phyloP scores from a whole-genome alignment of 2,329 filamentous ascomycete species.

The Talaromyces sp. region DNA sequence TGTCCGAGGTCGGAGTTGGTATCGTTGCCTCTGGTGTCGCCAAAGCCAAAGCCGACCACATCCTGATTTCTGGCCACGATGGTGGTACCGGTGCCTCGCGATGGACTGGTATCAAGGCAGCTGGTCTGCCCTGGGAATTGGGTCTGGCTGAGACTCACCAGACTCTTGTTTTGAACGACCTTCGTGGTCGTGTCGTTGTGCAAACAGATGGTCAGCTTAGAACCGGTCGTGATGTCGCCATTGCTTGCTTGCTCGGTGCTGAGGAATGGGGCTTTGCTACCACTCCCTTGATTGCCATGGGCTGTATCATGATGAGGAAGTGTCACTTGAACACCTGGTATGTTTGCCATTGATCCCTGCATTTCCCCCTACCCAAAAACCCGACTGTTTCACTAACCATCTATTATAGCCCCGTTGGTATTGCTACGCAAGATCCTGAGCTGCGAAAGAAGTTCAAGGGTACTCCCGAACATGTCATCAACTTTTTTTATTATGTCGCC shows the following conservation, averaged over 20 bases:
- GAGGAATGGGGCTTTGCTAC: slow-evolving; percentile 98
- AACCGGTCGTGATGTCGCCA: slow-evolving; percentile 88
- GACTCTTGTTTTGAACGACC: slow-evolving; percentile 89
- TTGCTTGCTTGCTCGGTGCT: slow-evolving; percentile 91
- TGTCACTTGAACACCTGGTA: slow-evolving; percentile 38
- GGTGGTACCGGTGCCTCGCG: slow-evolving; percentile 93
- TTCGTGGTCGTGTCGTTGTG: slow-evolving; percentile 90
- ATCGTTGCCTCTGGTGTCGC: slow-evolving; percentile 97
- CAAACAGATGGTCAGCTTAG: slow-evolving; percentile 94
- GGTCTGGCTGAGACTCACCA: slow-evolving; percentile 97
- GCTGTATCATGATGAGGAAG: slow-evolving; percentile 94
- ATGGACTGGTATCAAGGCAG: slow-evolving; percentile 99
- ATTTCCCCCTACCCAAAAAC: slow-evolving; percentile 9
- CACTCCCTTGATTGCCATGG: slow-evolving; percentile 91
- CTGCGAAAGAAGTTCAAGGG: slow-evolving; percentile 90
- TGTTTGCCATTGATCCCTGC: neutral
- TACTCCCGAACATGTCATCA: slow-evolving; percentile 93
- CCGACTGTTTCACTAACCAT: slow-evolving; percentile 16
- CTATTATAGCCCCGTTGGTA: slow-evolving; percentile 74
- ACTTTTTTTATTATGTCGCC: slow-evolving; percentile 97
- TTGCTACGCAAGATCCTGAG: slow-evolving; percentile 92
- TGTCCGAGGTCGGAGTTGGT: slow-evolving; percentile 94
- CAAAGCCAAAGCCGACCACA: slow-evolving; percentile 95
- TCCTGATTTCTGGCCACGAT: slow-evolving; percentile 93
- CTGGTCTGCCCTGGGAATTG: slow-evolving; percentile 92